Conservation (phyloP, 1,139 yeast species). For the Saccharomyces pastorianus region DNA sequence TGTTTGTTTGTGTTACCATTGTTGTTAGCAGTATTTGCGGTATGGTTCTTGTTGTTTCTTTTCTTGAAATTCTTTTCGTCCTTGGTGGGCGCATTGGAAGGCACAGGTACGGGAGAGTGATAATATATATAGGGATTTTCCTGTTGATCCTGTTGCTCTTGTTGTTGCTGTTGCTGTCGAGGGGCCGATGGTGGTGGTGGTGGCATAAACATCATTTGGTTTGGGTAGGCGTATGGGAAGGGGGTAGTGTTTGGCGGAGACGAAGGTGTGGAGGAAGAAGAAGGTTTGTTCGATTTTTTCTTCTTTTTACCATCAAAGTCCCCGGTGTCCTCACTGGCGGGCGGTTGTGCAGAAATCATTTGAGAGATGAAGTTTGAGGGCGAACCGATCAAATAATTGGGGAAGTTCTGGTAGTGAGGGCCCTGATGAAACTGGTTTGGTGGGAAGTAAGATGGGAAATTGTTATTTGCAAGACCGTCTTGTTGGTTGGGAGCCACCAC, state of each 20-base stretch:
- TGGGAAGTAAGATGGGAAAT: not conserved
- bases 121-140: slow-evolving; percentile 1
- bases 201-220: slow-evolving; percentile 2
- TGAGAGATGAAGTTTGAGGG: not conserved
- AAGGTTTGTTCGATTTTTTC: not conserved
- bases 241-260: not conserved
- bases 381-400: not conserved
- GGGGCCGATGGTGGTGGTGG: slow-evolving; percentile 3
- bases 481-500: not conserved
- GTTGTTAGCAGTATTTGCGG: slow-evolving; percentile 4
- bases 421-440: slow-evolving; percentile 1
- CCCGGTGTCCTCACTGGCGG: not conserved
- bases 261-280: not conserved
- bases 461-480: slow-evolving; percentile 1
- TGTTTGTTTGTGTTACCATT: not conserved
- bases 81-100: slow-evolving; percentile 2
- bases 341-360: not conserved
- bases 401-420: slow-evolving; percentile 2
- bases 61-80: not conserved
- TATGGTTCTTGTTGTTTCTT: not conserved
- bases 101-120: not conserved
- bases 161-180: slow-evolving; percentile 2
- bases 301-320: not conserved
- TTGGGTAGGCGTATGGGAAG: not conserved
- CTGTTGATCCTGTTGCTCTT: not conserved